Base-by-base conservation (phyloP, 345 rosid genomes). In the Melaleuca alternifolia region DNA sequence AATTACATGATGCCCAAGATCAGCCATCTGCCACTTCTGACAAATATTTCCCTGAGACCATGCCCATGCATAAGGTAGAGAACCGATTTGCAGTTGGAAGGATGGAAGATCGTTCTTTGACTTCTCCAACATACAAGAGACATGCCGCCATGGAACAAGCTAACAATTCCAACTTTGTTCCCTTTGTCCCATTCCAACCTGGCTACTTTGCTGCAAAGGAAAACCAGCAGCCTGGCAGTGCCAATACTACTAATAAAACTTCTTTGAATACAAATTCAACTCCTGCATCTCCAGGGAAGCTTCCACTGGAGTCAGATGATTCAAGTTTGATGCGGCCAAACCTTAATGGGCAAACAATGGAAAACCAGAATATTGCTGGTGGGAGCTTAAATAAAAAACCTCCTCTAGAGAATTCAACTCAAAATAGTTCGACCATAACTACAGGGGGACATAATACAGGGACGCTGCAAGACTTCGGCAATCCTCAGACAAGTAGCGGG, bases 181-280 rank as follows among this genome's bases (percentile, higher is more conserved):
- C 98, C 41, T 97, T 95, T 86, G 98, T 95, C 53, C 96, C 98
- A 23, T 94, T 97, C 89, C 97, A 99, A 79, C 93, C 98, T 30
- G 94, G 90, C 76, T 94, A 96, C 90, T 94, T 97, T 62, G 92
- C 98, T 53, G 93, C 87, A 54, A 92, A 90, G 86, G 92, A 90
- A 61, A 85, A 88, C 6, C 92, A 89, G 86, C 94, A 89, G 86
- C 86, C 88, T 16, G 85, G 88, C 85, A 86, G 41, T 24, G 75
- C 85, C 52, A 89, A 88, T 89, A 86, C 86, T 7, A 84, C 85
- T 52, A 56, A 86, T 50, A 87, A 86, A 41, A 83, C 88, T n/a
- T n/a, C 81, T 24, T 61, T 16, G 57, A 93, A 89, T 88, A 23
- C 90, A 61, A 57, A n/a, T 76, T 85, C 91, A 57, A 87, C 84